A percentile compares a stretch with the other conserved stretches of the same genome.
These are phyloP conservation scores for Trypanosomatidae sp. DNA, from an alignment of 208 protist genomes.

Conservation along the genomic window DNA sequence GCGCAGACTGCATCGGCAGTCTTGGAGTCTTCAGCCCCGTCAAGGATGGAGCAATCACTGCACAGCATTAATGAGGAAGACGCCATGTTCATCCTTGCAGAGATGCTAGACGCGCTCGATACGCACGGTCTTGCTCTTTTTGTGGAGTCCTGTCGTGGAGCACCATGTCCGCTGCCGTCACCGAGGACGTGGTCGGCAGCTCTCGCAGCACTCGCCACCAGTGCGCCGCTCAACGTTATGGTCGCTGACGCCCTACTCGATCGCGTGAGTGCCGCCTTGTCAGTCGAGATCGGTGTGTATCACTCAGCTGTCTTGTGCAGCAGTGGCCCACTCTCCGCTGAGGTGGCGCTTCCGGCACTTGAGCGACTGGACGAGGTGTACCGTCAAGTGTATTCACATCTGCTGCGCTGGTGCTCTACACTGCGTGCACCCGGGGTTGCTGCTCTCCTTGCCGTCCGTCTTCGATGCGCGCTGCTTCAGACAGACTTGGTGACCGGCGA, in stretches of 20 bases:
- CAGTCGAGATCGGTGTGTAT: conserved; percentile 17
- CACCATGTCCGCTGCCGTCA: neutral
- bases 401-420: conserved; percentile 56
- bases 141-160: neutral
- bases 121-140: conserved; percentile 2
- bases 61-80: conserved; percentile 8
- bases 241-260: conserved; percentile 23
- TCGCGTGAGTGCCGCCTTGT: conserved; percentile 13
- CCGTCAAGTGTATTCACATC: conserved; percentile 19
- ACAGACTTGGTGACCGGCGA: conserved; percentile 63
- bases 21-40: neutral
- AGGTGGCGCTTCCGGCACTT: conserved; percentile 35
- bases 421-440: conserved; percentile 34
- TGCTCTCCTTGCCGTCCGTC: conserved; percentile 35
- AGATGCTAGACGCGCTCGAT: conserved; percentile 22
- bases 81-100: conserved; percentile 17
- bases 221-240: conserved; percentile 19
- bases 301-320: conserved; percentile 10
- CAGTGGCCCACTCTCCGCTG: neutral
- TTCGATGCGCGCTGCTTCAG: conserved; percentile 68
- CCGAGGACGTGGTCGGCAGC: conserved; percentile 2
- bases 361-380: conserved; percentile 37
- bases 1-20: neutral
- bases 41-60: neutral
- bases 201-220: conserved; percentile 8